Conservation (phyloP, 2,329 filamentous ascomycete genomes). For the Nannizzia gypsea region DNA sequence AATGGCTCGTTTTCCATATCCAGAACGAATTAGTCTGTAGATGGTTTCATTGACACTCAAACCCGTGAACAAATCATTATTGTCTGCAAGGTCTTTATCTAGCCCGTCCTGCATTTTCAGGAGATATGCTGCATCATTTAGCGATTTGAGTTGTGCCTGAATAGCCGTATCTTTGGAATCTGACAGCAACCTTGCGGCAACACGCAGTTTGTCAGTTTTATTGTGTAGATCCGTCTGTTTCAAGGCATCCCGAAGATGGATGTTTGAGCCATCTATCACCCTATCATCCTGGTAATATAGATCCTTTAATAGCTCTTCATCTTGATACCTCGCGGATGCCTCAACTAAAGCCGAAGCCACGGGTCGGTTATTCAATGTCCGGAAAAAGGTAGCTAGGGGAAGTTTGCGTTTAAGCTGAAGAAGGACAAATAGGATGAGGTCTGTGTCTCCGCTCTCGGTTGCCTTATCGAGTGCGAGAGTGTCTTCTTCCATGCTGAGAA, state of each 20-base stretch:
- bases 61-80: conserved; percentile 57
- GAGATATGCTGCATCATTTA: conserved; percentile 70
- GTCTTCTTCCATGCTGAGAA: conserved; percentile 92
- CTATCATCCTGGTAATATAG: conserved; percentile 96
- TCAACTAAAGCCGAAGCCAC: conserved; percentile 84
- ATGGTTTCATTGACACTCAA: conserved; percentile 85
- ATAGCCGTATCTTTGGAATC: conserved; percentile 66
- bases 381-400: conserved; percentile 82
- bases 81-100: conserved; percentile 63
- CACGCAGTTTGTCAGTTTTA: conserved; percentile 73
- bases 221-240: conserved; percentile 57
- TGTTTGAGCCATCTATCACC: conserved; percentile 71
- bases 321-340: conserved; percentile 65
- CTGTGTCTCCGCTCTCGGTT: conserved; percentile 87
- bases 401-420: conserved; percentile 81
- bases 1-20: conserved; percentile 71
- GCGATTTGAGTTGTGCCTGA: conserved; percentile 55
- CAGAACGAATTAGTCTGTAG: conserved; percentile 71
- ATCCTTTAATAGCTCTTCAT: conserved; percentile 76
- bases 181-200: conserved; percentile 68
- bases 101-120: conserved; percentile 77
- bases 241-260: conserved; percentile 77
- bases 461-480: conserved; percentile 92
- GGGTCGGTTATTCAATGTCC: conserved; percentile 73
- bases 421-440: conserved; percentile 81